Conservation (phyloP, 306 rosid species). For the Sicyos edulis region DNA sequence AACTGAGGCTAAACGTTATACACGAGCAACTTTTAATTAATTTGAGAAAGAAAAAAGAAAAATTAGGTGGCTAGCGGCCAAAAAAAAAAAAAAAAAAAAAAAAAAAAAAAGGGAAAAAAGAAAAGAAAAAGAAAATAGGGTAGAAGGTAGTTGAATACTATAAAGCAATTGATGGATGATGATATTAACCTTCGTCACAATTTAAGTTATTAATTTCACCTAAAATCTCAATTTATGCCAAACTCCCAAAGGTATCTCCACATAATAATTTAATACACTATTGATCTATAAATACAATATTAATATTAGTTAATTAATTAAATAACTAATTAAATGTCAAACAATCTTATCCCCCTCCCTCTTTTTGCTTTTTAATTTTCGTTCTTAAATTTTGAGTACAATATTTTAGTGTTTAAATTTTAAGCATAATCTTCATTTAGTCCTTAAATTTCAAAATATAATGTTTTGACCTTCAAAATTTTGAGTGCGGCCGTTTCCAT, state of each 20-base stretch:
- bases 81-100: too few relatives aligned
- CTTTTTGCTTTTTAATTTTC: neutral
- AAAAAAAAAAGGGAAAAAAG: too few relatives aligned
- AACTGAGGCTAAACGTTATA: too few relatives aligned
- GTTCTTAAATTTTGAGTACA: too few relatives aligned
- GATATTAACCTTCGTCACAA: conserved; percentile 12
- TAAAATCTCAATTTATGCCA: conserved; percentile 9
- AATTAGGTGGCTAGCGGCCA: too few relatives aligned
- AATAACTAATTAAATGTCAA: neutral
- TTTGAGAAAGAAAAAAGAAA: too few relatives aligned
- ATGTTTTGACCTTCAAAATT: too few relatives aligned
- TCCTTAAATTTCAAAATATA: too few relatives aligned
- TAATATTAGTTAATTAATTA: neutral
- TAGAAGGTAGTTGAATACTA: conserved; percentile 16
- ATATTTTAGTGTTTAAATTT: too few relatives aligned
- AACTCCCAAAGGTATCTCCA: neutral
- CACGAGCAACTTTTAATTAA: too few relatives aligned
- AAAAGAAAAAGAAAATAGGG: neutral
- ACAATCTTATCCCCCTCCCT: neutral
- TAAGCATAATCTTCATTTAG: too few relatives aligned
- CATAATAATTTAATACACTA: neutral
- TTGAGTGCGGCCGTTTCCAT: too few relatives aligned
- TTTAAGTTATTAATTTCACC: neutral
- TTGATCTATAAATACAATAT: neutral
- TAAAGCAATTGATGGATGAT: neutral